These are phyloP conservation scores for Williopsis jadinii DNA, from an alignment of 1,139 yeast species.

Conservation along the genomic window DNA sequence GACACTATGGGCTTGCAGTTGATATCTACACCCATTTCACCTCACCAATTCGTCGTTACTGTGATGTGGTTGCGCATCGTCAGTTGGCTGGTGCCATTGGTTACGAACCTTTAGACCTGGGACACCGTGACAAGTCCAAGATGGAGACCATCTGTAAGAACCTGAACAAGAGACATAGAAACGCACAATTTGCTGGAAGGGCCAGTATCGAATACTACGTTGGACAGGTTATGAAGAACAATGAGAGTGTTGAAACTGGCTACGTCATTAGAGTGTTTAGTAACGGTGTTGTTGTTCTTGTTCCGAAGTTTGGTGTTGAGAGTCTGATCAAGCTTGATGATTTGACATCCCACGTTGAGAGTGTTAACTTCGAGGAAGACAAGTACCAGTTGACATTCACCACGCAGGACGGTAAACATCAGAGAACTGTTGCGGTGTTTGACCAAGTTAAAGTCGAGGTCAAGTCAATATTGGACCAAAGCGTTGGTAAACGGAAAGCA, in stretches of 20 bases:
- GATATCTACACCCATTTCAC: conserved; percentile 98
- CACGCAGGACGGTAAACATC: conserved; percentile 31
- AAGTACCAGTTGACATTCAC: conserved; percentile 59
- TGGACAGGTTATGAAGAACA: conserved; percentile 90
- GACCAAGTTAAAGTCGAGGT: conserved; percentile 83
- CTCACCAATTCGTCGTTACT: conserved; percentile 95
- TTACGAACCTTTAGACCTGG: conserved; percentile 74
- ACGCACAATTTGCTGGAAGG: conserved; percentile 98
- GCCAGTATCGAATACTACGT: conserved; percentile 97
- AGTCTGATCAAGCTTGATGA: conserved; percentile 80
- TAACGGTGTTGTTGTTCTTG: conserved; percentile 91
- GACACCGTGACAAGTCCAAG: conserved; percentile 81
- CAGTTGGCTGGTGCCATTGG: conserved; percentile 97
- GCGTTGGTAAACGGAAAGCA: conserved; percentile 90
- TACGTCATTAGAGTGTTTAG: conserved; percentile 87
- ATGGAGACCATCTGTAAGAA: conserved; percentile 88
- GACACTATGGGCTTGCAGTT: conserved; percentile 95
- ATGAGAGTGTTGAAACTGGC: conserved; percentile 74
- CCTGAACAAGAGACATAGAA: conserved; percentile 90
- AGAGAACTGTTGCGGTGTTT: conserved; percentile 60
- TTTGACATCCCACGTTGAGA: conserved; percentile 54
- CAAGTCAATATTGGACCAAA: conserved; percentile 73
- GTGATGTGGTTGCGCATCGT: conserved; percentile 96
- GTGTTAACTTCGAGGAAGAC: conserved; percentile 73
- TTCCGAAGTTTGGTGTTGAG: conserved; percentile 97